Evolutionary conservation across 2,329 filamentous ascomycete genomes (phyloP), one percentile per base, ranked within the genome.

Genomic region (Talaromyces albobiverticillius): DNA sequence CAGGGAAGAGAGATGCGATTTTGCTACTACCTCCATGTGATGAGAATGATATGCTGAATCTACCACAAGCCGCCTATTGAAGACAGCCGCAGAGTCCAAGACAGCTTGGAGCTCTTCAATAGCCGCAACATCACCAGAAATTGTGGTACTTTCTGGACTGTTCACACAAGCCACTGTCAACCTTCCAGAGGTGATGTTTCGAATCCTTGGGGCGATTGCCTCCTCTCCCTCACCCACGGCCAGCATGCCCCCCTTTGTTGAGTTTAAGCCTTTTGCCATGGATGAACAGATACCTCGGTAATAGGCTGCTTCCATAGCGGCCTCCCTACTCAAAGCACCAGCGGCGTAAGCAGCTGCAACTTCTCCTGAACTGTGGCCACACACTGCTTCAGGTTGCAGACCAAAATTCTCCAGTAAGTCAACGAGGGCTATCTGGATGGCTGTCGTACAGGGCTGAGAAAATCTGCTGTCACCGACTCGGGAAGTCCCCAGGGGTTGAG

Each of bases 131-230:
- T 71, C 65, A 1, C 70, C 70, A 14, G 69, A 69, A 2, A 74
- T 29, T 0, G 71, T 75, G 0, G 71, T 61, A 36, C 66, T 74
- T 3, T 54, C 55, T 0, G 67, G 67, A 9, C 66, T 69, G 59
- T 76, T 76, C 31, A 69, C 60, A 34, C 71, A 74, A 2, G 70
- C 75, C 14, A 73, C 62, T 23, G 61, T 62, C 2, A 67, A 59
- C 26, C 60, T 47, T 9, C 59, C 14, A 50, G 64, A 61, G 31
- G 60, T 67, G 10, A 60, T 46, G 13, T 49, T 43, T 18, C 47
- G 32, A 47, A 51, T 36, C 36, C 42, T 48, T 25, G 60, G 58
- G 8, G 56, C 43, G 46, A 59, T 61, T 13, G 54, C 58, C 42
- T 54, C 60, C 25, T 53, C 42, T 11, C 63, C 38, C 8, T 57